These are phyloP conservation scores for Chaetomium olivaceum DNA, from an alignment of 2,329 filamentous ascomycete genomes.

Conservation along the genomic window DNA sequence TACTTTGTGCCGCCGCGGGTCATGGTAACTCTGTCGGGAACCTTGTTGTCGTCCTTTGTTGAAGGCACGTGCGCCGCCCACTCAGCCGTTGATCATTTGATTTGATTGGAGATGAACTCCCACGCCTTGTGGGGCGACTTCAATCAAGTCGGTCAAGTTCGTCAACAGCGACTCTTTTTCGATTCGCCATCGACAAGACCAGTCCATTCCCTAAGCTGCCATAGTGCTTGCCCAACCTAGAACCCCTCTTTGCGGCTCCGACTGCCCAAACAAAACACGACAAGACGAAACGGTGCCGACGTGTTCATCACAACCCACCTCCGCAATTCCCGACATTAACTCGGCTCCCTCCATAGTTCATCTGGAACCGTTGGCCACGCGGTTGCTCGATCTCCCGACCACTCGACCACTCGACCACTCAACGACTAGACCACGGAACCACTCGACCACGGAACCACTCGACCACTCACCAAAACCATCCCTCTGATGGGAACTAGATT, in stretches of 20 bases:
- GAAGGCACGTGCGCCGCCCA: background rate
- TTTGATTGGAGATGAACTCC: too few species aligned
- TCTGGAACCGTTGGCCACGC: too few species aligned
- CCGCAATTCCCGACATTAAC: background rate
- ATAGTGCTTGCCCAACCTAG: background rate
- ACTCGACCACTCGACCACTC: too few species aligned
- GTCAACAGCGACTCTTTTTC: background rate
- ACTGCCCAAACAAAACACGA: background rate
- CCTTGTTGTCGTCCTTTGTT: too few species aligned
- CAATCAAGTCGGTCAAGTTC: too few species aligned
- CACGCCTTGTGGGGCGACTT: background rate
- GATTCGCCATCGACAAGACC: background rate
- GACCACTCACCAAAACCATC: background rate
- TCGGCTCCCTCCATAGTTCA: too few species aligned
- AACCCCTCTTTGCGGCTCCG: background rate
- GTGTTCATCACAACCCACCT: background rate
- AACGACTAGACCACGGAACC: too few species aligned
- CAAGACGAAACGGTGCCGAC: background rate
- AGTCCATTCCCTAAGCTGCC: background rate
- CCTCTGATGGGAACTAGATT: constrained; percentile 12
- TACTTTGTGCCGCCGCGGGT: too few species aligned
- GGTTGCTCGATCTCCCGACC: too few species aligned
- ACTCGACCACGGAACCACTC: background rate
- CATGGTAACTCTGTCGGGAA: too few species aligned
- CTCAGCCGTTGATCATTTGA: too few species aligned